Percentiles rank a stretch among this genome's conserved stretches.
These are phyloP conservation scores for Hansenula lynferdii DNA, from an alignment of 1,139 yeast species.

Conservation along the genomic window DNA sequence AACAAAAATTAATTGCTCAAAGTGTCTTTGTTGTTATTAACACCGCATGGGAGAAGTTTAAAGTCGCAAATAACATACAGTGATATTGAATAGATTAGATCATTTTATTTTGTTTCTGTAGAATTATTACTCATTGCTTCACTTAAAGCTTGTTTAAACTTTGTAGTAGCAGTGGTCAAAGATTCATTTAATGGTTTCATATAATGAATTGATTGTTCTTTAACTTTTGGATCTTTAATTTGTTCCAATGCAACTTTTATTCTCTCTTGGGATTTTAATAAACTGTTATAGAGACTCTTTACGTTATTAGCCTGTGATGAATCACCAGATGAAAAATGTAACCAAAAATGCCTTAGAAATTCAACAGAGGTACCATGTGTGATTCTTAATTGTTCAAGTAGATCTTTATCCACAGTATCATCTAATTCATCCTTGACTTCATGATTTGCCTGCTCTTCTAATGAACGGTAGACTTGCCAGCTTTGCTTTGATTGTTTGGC, in stretches of 20 bases:
- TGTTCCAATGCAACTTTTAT: slow-evolving; percentile 31
- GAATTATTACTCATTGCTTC: too few relatives aligned
- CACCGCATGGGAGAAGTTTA: slow-evolving; percentile 89
- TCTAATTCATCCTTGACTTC: slow-evolving; percentile 19
- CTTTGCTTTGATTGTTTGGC: slow-evolving; percentile 47
- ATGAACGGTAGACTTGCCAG: slow-evolving; percentile 31
- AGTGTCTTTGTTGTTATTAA: slow-evolving; percentile 80
- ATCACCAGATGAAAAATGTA: slow-evolving; percentile 54
- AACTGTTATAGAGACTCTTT: slow-evolving; percentile 39
- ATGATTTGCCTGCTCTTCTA: slow-evolving; percentile 20
- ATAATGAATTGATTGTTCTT: slow-evolving; percentile 23
- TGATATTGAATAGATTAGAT: not conserved
- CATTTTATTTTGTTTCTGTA: too few relatives aligned
- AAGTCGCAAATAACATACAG: slow-evolving; percentile 44
- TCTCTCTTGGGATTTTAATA: slow-evolving; percentile 43
- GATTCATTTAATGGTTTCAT: slow-evolving; percentile 35
- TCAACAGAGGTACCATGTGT: slow-evolving; percentile 68
- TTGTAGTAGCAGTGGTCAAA: slow-evolving; percentile 32
- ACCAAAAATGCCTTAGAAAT: slow-evolving; percentile 68
- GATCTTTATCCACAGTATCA: slow-evolving; percentile 17
- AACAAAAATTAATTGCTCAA: slow-evolving; percentile 80
- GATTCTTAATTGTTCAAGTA: slow-evolving; percentile 39
- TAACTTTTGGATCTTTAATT: slow-evolving; percentile 23
- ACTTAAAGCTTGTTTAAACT: slow-evolving; percentile 27
- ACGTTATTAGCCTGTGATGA: slow-evolving; percentile 43